These are phyloP conservation scores for Dictyostelium intermedium DNA, from an alignment of 78 protist species.

Conservation along the genomic window DNA sequence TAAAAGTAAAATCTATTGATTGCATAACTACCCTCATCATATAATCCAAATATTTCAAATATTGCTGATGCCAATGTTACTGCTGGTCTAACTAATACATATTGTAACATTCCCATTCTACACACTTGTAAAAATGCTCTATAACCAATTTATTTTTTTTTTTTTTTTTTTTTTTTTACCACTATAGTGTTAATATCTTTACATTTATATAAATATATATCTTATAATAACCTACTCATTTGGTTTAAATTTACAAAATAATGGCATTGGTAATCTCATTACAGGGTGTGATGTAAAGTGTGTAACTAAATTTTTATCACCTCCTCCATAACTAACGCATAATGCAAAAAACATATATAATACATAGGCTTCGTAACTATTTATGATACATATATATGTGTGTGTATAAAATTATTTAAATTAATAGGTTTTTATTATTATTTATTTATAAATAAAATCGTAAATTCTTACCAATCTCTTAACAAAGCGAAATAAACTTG, in stretches of 20 bases:
- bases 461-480: conserved; percentile 25
- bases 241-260: conserved; percentile 15
- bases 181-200: background rate
- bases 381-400: no score
- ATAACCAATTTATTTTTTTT: no score
- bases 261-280: conserved; percentile 23
- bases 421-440: no score
- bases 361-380: conserved; percentile 60
- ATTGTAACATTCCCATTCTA: conserved; percentile 58
- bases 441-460: background rate
- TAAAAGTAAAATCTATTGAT: background rate
- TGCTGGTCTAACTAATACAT: conserved; percentile 32
- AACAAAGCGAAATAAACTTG: conserved; percentile 28
- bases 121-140: conserved; percentile 18
- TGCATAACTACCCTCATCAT: background rate
- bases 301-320: conserved; percentile 23
- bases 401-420: no score
- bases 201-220: background rate
- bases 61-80: conserved; percentile 17
- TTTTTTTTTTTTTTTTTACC: no score
- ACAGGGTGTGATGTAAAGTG: background rate
- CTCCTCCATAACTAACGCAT: conserved; percentile 31
- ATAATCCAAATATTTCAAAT: background rate
- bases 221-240: conserved; percentile 1
- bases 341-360: conserved; percentile 42